Percentiles rank a stretch among this genome's conserved stretches.
phyloP scores from a whole-genome alignment of 176 grass and related monocot genomes.

The sorghum (Sorghum bicolor) region Sorghum_bicolor_NCBIv3 NC_012879.2:45701001-45701500 shows the following conservation, averaged over 20 bases:
- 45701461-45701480: conserved; percentile 20
- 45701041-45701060: too few relatives aligned
- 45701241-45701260: background rate
- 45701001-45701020: too few relatives aligned
- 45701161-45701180: background rate
- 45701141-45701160: too few relatives aligned
- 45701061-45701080: too few relatives aligned
- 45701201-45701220: background rate
- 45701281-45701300: background rate
- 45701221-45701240: background rate
- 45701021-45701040: too few relatives aligned
- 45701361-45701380: background rate
- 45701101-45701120: too few relatives aligned
- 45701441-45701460: conserved; percentile 25
- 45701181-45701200: conserved; percentile 5
- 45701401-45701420: conserved; percentile 58
- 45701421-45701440: conserved; percentile 19
- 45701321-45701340: background rate
- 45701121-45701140: too few relatives aligned
- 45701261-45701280: background rate
- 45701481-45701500: background rate
- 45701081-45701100: too few relatives aligned
- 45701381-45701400: background rate
- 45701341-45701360: background rate
- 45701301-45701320: background rate